Evolutionary conservation across 768 basidiomycete genomes (phyloP).

Genomic region (Coprinopsis strossmayeri): DNA sequence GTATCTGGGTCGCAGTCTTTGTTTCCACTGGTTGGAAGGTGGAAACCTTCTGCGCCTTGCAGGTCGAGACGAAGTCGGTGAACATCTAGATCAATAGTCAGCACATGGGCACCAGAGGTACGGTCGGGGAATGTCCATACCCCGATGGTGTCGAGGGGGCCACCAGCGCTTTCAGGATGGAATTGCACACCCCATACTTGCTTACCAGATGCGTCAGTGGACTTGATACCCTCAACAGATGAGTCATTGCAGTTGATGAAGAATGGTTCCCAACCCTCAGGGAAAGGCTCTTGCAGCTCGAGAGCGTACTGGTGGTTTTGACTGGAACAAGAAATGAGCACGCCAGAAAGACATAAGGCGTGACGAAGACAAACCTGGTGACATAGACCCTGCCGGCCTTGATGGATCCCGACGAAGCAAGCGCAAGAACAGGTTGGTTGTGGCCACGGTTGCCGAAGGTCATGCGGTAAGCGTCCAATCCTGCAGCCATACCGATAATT

Average conservation of each 20-base stretch:
- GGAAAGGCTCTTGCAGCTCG: constrained; percentile 90
- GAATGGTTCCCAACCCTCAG: constrained; percentile 95
- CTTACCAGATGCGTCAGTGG: constrained; percentile 82
- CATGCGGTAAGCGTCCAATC: constrained; percentile 96
- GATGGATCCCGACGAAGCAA: constrained; percentile 91
- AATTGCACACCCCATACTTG: constrained; percentile 98
- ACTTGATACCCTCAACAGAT: constrained; percentile 97
- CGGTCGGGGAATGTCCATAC: constrained; percentile 30
- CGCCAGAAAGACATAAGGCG: background rate
- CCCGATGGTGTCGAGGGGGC: constrained; percentile 98
- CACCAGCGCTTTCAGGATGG: constrained; percentile 97
- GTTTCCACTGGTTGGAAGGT: constrained; percentile 16
- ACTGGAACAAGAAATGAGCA: constrained; percentile 28
- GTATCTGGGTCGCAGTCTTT: constrained; percentile 17
- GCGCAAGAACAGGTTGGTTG: constrained; percentile 95
- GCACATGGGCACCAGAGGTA: constrained; percentile 2
- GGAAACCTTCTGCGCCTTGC: constrained; percentile 36
- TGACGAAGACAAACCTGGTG: constrained; percentile 57
- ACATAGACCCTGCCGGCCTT: constrained; percentile 96
- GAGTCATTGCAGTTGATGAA: constrained; percentile 99
- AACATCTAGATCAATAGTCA: constrained; percentile 62
- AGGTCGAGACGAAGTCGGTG: constrained; percentile 83
- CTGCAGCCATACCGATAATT: constrained; percentile 95
- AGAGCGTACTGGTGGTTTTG: constrained; percentile 99
- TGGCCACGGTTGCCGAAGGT: constrained; percentile 99